Evolutionary conservation across 257 asterid genomes (phyloP).

Genomic region (Fraxinus excelsior): DNA sequence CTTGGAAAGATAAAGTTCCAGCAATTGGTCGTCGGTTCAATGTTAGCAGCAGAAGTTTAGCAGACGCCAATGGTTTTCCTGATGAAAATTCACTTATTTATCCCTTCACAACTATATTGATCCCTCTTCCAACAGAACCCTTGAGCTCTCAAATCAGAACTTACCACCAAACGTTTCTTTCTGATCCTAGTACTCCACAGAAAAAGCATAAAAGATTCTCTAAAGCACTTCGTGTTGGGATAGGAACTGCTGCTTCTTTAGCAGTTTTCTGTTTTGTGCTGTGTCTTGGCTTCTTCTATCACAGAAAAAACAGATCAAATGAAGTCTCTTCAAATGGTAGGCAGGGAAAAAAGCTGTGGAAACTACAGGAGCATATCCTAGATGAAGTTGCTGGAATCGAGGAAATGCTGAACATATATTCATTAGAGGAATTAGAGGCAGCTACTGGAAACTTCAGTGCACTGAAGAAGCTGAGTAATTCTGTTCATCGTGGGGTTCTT

Average conservation of each 20-base stretch:
- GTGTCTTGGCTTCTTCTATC: constrained; percentile 26
- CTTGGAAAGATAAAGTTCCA: constrained; percentile 36
- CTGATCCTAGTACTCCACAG: constrained; percentile 10
- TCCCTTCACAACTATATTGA: constrained; percentile 62
- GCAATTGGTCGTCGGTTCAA: constrained; percentile 41
- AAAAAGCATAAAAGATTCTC: constrained; percentile 24
- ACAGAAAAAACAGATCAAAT: constrained; percentile 16
- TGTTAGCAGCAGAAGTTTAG: constrained; percentile 36
- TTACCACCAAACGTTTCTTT: neutral
- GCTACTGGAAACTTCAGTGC: constrained; percentile 57
- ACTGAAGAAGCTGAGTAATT: constrained; percentile 36
- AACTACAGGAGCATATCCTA: constrained; percentile 34
- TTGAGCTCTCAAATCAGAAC: constrained; percentile 31
- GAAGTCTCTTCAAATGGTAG: constrained; percentile 1
- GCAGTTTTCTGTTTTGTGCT: constrained; percentile 40
- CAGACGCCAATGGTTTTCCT: constrained; percentile 52
- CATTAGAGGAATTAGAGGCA: constrained; percentile 45
- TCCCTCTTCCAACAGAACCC: constrained; percentile 52
- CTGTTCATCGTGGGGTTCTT: constrained; percentile 47
- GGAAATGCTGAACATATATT: constrained; percentile 42
- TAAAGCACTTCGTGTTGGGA: constrained; percentile 39
- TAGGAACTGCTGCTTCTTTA: constrained; percentile 49
- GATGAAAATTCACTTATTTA: constrained; percentile 34
- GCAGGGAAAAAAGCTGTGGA: constrained; percentile 22
- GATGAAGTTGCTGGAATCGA: constrained; percentile 41